Base-by-base conservation (phyloP, 345 rosid genomes). In the Salix brachista region DNA sequence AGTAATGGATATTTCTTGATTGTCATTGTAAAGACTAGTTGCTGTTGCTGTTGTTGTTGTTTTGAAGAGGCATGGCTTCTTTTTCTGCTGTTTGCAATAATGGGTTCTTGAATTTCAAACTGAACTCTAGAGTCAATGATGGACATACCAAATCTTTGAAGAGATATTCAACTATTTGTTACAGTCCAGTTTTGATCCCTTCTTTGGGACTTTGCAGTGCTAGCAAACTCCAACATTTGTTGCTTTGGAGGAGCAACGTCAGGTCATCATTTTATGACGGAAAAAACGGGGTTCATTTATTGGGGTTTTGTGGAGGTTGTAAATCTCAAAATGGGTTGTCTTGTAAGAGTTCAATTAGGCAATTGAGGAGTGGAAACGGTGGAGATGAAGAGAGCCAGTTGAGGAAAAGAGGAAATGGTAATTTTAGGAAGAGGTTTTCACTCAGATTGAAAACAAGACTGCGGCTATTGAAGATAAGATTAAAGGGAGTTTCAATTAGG, bases 401-500 rank as follows among this genome's bases (percentile, higher is more conserved):
- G 68, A 78, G 79, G 58, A 84, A 79, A 32, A 72, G 80, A 75
- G 80, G 76, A 28, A 75, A 75, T 72, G 71, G 82, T 71, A 64
- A 77, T 73, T 58, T 78, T 80, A 81, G 86, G 25, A 88, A 78
- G 84, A 87, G 80, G 70, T 87, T 89, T 74, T 85, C 90, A 1
- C 71, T 90, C 52, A 88, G 99, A 81, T 77, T 93, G 81, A 82
- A 93, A 39, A 91, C 98, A 4, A 82, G 98, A 77, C 80, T 96
- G 82, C 77, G 96, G 32, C 85, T 91, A 48, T 78, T 96, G 68
- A 81, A 77, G 2, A 77, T 72, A 28, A 83, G 85, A 75, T 77
- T 90, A 84, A 87, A 86, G 77, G 88, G 91, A 64, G 79, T 90
- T 70, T 82, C 88, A 4, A 70, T 83, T 69, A 87, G 87, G 83